These are phyloP conservation scores for Veloboletus limbatus DNA, from an alignment of 1,284 basidiomycete genomes.

Conservation along the genomic window DNA sequence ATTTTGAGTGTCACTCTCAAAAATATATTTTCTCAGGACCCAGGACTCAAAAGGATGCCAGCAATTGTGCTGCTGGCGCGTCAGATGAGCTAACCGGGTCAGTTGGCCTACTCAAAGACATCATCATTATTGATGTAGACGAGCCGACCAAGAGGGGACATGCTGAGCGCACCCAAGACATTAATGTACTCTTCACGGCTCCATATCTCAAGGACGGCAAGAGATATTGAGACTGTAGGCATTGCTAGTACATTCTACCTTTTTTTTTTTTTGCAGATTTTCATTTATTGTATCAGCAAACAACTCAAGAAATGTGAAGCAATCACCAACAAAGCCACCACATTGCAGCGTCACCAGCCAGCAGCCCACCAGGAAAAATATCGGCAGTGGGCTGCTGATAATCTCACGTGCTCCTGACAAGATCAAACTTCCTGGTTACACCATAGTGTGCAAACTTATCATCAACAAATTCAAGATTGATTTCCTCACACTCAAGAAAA, in stretches of 20 bases:
- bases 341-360: not conserved
- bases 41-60: too few species aligned
- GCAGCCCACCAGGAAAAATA: not conserved
- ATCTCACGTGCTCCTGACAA: too few species aligned
- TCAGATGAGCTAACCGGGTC: not conserved
- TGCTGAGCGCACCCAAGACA: not conserved
- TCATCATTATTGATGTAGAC: not conserved
- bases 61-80: too few species aligned
- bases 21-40: not conserved
- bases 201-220: not conserved
- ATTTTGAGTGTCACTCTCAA: too few species aligned
- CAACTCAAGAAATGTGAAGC: not conserved
- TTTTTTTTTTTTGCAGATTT: not conserved
- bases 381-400: not conserved
- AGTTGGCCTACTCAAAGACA: not conserved
- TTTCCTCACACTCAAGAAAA: too few species aligned
- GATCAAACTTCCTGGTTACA: too few species aligned
- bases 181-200: not conserved
- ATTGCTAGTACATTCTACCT: not conserved
- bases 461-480: too few species aligned
- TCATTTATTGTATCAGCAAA: conserved; percentile 2
- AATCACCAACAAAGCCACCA: not conserved
- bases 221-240: not conserved
- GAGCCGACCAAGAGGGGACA: not conserved
- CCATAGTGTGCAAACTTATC: too few species aligned